phyloP scores from a whole-genome alignment of 2,329 filamentous ascomycete genomes.

The Akanthomyces dipterigenus region DNA sequence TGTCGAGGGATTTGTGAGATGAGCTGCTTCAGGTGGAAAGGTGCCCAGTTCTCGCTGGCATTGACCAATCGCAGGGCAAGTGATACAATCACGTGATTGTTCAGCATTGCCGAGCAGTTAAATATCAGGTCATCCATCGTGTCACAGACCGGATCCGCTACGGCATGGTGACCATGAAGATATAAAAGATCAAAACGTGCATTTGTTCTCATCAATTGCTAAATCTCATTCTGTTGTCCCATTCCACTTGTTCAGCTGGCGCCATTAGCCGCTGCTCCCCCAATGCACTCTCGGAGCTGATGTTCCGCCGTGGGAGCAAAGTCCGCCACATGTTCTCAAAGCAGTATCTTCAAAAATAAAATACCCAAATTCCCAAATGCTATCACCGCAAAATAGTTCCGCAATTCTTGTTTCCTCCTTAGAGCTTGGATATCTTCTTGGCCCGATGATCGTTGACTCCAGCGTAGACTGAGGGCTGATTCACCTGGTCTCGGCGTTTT shows the following conservation, averaged over 20 bases:
- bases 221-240: neutral
- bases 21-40: constrained; percentile 37
- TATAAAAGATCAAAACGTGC: neutral
- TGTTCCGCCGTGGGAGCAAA: neutral
- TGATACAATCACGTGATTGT: constrained; percentile 27
- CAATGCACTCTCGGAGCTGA: neutral
- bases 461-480: constrained; percentile 13
- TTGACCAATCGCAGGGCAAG: constrained; percentile 28
- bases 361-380: neutral
- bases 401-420: too few species aligned
- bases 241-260: neutral
- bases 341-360: neutral
- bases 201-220: neutral
- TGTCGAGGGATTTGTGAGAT: constrained; percentile 43
- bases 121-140: constrained; percentile 8
- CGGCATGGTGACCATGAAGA: neutral
- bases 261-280: too few species aligned
- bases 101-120: constrained; percentile 16
- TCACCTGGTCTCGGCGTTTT: neutral
- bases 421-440: neutral
- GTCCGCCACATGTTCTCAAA: neutral
- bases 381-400: neutral
- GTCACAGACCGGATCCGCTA: neutral
- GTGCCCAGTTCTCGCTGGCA: constrained; percentile 25
- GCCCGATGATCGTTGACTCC: constrained; percentile 23